Base-by-base conservation (phyloP, 148 eudicot genomes). In the Rhododendron henanense region DNA sequence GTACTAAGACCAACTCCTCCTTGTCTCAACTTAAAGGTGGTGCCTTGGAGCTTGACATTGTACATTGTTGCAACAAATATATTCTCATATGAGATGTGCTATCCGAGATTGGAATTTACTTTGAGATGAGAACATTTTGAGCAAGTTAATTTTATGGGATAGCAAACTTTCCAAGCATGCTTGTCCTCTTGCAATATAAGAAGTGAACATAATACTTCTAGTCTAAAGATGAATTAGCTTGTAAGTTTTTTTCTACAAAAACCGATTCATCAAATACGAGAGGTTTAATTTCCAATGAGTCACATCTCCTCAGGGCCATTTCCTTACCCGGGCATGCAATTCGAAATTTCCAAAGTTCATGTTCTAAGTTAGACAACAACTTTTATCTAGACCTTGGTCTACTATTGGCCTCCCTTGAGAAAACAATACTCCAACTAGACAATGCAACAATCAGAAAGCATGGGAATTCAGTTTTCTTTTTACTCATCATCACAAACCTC, bases 401-500 rank as follows among this genome's bases (percentile, higher is more conserved):
- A 67, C 71, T 28, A 67, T 25, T 67, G 74, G 5, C 37, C 75
- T 31, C 75, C 75, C 37, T 37, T 3, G 75, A 31, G 37, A 69
- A 69, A 69, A 28, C 37, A 69, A 28, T 31, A 55, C 61, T 55
- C 61, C 21, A 4, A 28, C 47, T 41, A 44, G 53, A 82, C 10
- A 2, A 67, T 3, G 41, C 41, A 44, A 45, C 61, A 76, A 74
- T 76, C 44, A 6, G 15, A n/a, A 85, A 13, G 23, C 69, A 7
- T 28, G 39, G 37, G 57, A 21, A 50, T 9, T n/a, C 50, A 75
- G n/a, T 41, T 81, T 81, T 55, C 5, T 31, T 11, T 23, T 69
- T 10, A 69, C 8, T 18, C n/a, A 37, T 57, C 11, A 63, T 50
- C 35, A 63, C 90, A 78, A 86, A 94, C 97, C 97, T 93, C 95